A percentile compares a stretch with the other conserved stretches of the same genome.
Conservation (phyloP, 2,329 filamentous ascomycete species). For the Cladosporium sp. region DNA sequence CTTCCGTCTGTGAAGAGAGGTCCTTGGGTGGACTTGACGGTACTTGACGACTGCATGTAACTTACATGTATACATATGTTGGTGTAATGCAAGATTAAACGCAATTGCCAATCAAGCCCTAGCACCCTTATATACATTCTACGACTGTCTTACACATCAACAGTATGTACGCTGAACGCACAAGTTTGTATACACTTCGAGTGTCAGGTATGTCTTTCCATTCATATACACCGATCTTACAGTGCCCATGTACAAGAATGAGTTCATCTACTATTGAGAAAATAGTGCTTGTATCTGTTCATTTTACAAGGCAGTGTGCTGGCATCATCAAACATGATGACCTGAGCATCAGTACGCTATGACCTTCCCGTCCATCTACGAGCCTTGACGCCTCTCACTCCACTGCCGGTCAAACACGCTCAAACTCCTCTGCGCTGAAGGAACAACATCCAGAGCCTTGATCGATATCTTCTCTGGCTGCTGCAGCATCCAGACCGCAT, state of each 20-base stretch:
- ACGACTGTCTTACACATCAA: not conserved
- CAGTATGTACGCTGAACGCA: not conserved
- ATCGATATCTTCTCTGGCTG: constrained; percentile 44
- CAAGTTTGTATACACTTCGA: not conserved
- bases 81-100: no score
- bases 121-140: not conserved
- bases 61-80: not conserved
- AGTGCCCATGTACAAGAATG: not conserved
- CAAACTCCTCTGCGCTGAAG: constrained; percentile 43
- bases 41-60: constrained; percentile 13
- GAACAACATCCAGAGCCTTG: constrained; percentile 51
- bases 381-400: constrained; percentile 28
- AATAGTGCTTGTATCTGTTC: not conserved
- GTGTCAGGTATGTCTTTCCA: not conserved
- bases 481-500: constrained; percentile 46
- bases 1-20: constrained; percentile 1
- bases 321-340: not conserved
- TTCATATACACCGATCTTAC: not conserved
- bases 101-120: not conserved
- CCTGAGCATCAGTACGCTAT: not conserved
- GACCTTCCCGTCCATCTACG: not conserved
- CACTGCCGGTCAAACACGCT: constrained; percentile 40
- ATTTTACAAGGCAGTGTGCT: not conserved
- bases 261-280: not conserved
- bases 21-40: no score